Evolutionary conservation across 257 asterid species (phyloP).

Genomic region (Scutellaria galericulata): DNA sequence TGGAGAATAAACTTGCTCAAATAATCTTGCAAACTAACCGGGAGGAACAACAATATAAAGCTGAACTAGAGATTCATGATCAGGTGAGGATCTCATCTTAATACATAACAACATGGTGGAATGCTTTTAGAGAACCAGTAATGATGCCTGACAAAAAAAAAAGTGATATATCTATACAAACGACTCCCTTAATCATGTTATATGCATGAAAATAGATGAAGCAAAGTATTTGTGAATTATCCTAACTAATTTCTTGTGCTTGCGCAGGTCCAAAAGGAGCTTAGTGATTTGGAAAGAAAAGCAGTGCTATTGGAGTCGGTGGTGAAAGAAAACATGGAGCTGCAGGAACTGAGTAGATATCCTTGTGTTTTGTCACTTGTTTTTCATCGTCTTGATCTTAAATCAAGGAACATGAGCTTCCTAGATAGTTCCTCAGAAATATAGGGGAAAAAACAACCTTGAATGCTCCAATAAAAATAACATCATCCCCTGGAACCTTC

Average conservation of each 20-base stretch:
- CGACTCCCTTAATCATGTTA: background rate
- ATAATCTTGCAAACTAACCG: conserved; percentile 44
- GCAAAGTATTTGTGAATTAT: conserved; percentile 4
- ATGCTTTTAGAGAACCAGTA: conserved; percentile 7
- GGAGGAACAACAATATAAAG: conserved; percentile 57
- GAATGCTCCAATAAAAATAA: background rate
- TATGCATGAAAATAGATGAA: background rate
- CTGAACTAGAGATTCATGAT: conserved; percentile 55
- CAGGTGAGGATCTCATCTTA: conserved; percentile 52
- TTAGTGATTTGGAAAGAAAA: conserved; percentile 58
- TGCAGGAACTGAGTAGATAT: conserved; percentile 80
- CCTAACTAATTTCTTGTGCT: conserved; percentile 33
- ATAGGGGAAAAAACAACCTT: too few relatives aligned
- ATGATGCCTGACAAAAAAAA: conserved; percentile 14
- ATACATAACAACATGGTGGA: conserved; percentile 19
- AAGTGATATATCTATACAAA: background rate
- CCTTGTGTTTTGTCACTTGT: conserved; percentile 49
- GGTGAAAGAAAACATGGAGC: conserved; percentile 58
- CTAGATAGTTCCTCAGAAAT: background rate
- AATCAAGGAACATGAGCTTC: conserved; percentile 4
- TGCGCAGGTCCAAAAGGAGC: conserved; percentile 65
- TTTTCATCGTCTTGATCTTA: conserved; percentile 17
- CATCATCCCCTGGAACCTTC: background rate
- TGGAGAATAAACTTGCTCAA: conserved; percentile 55
- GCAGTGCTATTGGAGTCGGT: conserved; percentile 58